Percentiles rank a stretch among this genome's conserved stretches.
Conservation (phyloP, 2,329 filamentous ascomycete species). For the Verticillium nonalfalfae region DNA sequence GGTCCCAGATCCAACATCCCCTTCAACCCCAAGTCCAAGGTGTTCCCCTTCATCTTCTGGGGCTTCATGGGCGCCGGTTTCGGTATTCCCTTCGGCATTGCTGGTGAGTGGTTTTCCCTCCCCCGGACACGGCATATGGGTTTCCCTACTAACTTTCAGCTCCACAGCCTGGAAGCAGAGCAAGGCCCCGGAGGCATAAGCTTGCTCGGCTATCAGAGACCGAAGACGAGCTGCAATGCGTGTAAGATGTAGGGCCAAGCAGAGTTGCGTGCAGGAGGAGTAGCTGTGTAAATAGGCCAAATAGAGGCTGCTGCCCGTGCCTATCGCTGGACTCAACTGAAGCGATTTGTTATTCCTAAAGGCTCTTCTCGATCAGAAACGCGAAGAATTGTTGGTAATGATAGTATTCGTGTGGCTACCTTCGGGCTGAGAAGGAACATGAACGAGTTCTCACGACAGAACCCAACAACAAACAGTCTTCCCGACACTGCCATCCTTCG, state of each 20-base stretch:
- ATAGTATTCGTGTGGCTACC: no score
- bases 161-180: constrained; percentile 41
- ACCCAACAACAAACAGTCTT: no score
- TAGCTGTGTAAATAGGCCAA: not conserved
- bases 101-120: constrained; percentile 39
- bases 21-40: constrained; percentile 90
- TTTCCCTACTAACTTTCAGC: not conserved
- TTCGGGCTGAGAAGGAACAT: no score
- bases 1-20: constrained; percentile 91
- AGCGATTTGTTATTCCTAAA: not conserved
- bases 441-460: no score
- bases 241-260: not conserved
- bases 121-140: not conserved
- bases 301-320: constrained; percentile 1
- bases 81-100: constrained; percentile 56
- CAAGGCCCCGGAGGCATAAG: constrained; percentile 30
- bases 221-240: not conserved
- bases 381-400: no score
- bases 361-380: no score
- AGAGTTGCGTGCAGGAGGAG: not conserved
- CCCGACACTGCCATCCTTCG: no score
- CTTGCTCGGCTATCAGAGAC: not conserved
- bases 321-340: not conserved
- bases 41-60: constrained; percentile 82
- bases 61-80: constrained; percentile 55